Base-by-base conservation (phyloP, 2,329 filamentous ascomycete species). In the Zarea fungicola region DNA sequence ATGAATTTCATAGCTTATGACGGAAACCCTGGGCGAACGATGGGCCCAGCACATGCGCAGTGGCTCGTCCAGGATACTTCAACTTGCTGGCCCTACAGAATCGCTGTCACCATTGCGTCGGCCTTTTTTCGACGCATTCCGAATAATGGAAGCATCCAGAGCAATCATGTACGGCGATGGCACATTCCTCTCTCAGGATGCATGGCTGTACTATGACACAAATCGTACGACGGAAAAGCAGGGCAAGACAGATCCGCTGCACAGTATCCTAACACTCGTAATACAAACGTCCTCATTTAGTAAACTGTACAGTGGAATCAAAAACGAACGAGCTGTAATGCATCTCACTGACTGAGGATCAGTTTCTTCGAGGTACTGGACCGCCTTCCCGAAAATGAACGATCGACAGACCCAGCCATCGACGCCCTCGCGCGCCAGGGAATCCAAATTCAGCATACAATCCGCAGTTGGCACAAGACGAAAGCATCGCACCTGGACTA, bases 31-130 rank as follows among this genome's bases (percentile, higher is more conserved):
- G 3, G 57, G 54, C 5, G 58, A 60, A 1, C 48, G 51, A 13
- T 64, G 59, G 60, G 52, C 53, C 2, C 59, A 50, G 7, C 62
- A 64, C 8, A 61, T 64, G 60, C 16, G 60, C 0, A 58, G 57
- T 29, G 62, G 61, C 9, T 60, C 56, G 6, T 55, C 54, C 0
- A 56, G 34, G 9, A 46, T 64, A 14, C 34, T 64, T 13, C 52
- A 61, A 16, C 23, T 53, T 0, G 32, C 40, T 1, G 49, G 47
- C 0, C 22, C 35, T 1, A 8, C 2, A 7, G 28, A 3, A 2
- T 19, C 13, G 1, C n/a, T 1, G 2, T 54, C 16, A 4, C 28
- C 31, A 4, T 49, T 59, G 4, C 39, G 34, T 5, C 29, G 31
- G 16, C 54, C 29, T 11, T 47, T 64, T 1, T 49, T 62, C 26